Conservation (phyloP, 257 asterid species). For the Ilex asprella region DNA sequence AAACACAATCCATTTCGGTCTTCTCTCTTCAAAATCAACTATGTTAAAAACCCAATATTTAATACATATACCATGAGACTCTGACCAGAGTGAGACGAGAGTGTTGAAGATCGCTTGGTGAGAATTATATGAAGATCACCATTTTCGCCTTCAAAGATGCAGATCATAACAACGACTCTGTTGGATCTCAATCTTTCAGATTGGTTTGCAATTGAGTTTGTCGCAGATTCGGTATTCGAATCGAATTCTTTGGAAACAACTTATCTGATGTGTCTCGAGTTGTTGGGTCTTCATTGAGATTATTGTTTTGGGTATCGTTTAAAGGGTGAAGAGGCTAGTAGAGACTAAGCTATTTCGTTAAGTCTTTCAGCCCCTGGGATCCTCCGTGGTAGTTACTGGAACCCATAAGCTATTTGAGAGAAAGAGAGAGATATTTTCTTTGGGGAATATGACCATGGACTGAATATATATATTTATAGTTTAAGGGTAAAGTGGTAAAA, state of each 20-base stretch:
- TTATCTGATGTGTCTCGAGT: no score
- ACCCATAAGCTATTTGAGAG: no score
- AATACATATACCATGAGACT: conserved; percentile 22
- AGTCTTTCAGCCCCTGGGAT: neutral
- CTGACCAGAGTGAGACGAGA: no score
- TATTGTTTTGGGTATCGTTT: no score
- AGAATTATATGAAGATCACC: conserved; percentile 66
- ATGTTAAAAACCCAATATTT: neutral
- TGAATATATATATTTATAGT: no score
- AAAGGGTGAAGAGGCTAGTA: no score
- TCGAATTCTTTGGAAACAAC: no score
- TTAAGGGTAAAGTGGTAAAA: no score
- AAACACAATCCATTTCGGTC: neutral
- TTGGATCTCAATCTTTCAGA: conserved; percentile 28
- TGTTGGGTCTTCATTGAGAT: neutral
- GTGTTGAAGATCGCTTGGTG: conserved; percentile 58
- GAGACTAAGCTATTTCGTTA: neutral
- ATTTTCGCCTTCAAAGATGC: conserved; percentile 49
- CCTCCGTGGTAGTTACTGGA: neutral
- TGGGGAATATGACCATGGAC: neutral
- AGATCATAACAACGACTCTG: conserved; percentile 67
- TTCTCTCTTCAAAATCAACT: neutral
- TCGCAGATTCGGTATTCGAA: no score
- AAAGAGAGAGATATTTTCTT: neutral
- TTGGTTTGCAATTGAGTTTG: conserved; percentile 2